phyloP scores from a whole-genome alignment of 176 grass and related monocot species.

The Musa troglodytarum region DNA sequence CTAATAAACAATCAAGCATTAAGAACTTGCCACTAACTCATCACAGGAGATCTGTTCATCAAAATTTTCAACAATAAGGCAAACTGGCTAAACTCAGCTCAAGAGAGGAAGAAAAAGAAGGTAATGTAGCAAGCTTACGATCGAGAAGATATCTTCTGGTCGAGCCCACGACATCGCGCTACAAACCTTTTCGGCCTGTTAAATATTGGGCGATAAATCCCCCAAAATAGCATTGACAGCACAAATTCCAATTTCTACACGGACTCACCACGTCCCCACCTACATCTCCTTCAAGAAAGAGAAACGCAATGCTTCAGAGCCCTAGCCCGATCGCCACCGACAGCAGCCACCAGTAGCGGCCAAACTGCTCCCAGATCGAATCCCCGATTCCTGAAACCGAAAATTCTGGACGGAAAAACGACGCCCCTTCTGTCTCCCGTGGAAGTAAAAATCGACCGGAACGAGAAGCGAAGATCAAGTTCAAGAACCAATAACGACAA shows the following conservation, averaged over 20 bases:
- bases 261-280: not conserved
- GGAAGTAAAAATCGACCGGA: not conserved
- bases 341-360: not conserved
- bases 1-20: too few species aligned
- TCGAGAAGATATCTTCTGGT: conserved; percentile 25
- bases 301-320: not conserved
- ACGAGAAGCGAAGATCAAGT: too few species aligned
- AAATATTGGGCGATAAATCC: conserved; percentile 2
- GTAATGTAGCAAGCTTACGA: conserved; percentile 7
- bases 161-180: conserved; percentile 28
- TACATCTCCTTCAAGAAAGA: not conserved
- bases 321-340: too few species aligned
- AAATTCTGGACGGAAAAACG: not conserved
- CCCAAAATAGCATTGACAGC: conserved; percentile 6
- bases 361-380: not conserved
- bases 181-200: not conserved
- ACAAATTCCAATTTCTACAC: not conserved
- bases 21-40: too few species aligned
- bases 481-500: too few species aligned
- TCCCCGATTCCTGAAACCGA: not conserved
- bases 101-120: not conserved
- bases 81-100: too few species aligned
- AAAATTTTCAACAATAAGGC: too few species aligned
- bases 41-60: too few species aligned
- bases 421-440: not conserved